phyloP scores from a whole-genome alignment of 2,329 filamentous ascomycete genomes.

The Pseudofabraea citricarpa region DNA sequence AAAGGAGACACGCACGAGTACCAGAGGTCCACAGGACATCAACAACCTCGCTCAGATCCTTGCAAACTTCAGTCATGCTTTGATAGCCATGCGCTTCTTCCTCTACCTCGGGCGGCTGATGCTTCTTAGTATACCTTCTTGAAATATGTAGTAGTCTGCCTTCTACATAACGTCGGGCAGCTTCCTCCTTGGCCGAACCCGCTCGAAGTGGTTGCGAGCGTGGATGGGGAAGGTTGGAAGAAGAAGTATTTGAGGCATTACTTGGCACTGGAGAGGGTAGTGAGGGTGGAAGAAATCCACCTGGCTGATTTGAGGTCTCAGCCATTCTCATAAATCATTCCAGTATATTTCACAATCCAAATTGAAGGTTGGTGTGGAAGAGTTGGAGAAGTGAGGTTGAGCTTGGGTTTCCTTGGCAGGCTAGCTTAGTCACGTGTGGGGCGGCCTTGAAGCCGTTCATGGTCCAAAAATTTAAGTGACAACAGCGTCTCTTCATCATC shows the following conservation, averaged over 20 bases:
- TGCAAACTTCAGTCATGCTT: slow-evolving; percentile 64
- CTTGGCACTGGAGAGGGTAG: slow-evolving; percentile 51
- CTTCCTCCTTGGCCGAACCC: slow-evolving; percentile 56
- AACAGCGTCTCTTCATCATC: no score
- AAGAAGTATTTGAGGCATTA: slow-evolving; percentile 34
- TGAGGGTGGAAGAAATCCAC: slow-evolving; percentile 47
- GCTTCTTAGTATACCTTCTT: slow-evolving; percentile 57
- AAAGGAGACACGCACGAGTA: slow-evolving; percentile 60
- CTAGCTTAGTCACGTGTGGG: no score
- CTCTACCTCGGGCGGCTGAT: slow-evolving; percentile 40
- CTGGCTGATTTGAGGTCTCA: slow-evolving; percentile 20
- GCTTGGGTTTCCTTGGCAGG: no score
- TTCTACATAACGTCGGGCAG: slow-evolving; percentile 53
- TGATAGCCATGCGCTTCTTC: slow-evolving; percentile 40
- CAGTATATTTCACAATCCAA: not conserved
- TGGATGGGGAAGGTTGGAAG: slow-evolving; percentile 47
- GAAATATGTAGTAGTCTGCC: slow-evolving; percentile 47
- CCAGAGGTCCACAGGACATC: slow-evolving; percentile 83
- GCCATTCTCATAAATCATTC: slow-evolving; percentile 7
- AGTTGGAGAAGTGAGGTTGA: not conserved
- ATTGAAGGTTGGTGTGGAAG: not conserved
- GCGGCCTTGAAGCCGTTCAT: no score
- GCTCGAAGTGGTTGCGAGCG: slow-evolving; percentile 46
- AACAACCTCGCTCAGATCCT: slow-evolving; percentile 68
- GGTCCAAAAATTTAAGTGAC: no score